phyloP scores from a whole-genome alignment of 352 stramenopile genomes.

The Pythium myriotylum region DNA sequence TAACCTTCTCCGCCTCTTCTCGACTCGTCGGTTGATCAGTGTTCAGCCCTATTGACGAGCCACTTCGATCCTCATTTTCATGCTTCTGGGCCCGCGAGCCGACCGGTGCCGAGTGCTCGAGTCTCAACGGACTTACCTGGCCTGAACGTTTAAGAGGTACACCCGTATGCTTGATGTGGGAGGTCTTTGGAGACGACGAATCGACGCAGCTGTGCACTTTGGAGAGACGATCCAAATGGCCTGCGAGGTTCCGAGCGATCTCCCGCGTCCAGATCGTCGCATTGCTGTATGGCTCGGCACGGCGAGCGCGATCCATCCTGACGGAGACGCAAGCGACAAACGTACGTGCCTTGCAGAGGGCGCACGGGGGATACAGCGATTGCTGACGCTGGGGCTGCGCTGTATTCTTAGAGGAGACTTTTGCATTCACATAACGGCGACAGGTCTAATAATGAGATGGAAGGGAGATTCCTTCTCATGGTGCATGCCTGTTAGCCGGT shows the following conservation, averaged over 20 bases:
- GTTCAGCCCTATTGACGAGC: neutral
- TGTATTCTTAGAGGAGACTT: constrained; percentile 20
- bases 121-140: constrained; percentile 51
- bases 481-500: too few relatives aligned
- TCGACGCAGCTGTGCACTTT: constrained; percentile 77
- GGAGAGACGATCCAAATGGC: constrained; percentile 66
- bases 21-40: neutral
- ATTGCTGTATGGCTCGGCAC: constrained; percentile 78
- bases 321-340: neutral
- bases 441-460: too few relatives aligned
- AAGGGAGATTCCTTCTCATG: too few relatives aligned
- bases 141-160: constrained; percentile 39
- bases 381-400: neutral
- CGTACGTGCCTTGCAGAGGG: neutral
- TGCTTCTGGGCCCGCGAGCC: neutral
- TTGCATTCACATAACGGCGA: too few relatives aligned
- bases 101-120: constrained; percentile 15
- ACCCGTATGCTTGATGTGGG: constrained; percentile 42
- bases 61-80: neutral
- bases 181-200: constrained; percentile 63
- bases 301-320: constrained; percentile 67
- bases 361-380: neutral
- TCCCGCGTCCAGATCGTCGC: constrained; percentile 78
- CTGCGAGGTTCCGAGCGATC: constrained; percentile 67
- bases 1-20: neutral